Evolutionary conservation across 345 rosid genomes (phyloP).

Genomic region (Psidium friedrichsthalianum): DNA sequence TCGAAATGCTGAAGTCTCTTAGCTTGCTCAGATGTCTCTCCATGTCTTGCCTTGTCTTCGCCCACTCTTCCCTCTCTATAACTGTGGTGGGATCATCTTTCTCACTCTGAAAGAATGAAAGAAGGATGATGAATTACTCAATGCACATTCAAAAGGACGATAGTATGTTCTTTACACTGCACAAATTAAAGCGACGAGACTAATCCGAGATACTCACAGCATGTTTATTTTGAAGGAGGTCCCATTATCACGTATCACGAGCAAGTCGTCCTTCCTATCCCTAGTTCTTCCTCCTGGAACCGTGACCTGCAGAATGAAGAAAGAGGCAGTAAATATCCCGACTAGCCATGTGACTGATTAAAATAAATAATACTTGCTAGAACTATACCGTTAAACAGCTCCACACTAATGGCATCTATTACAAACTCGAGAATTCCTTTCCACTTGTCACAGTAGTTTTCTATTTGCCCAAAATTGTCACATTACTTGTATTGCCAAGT

Average conservation of each 20-base stretch:
- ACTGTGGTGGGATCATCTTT: slow-evolving; percentile 69
- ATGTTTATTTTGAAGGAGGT: slow-evolving; percentile 67
- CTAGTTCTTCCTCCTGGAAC: slow-evolving; percentile 73
- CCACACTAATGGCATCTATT: background rate
- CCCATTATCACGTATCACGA: slow-evolving; percentile 74
- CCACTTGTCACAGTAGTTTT: background rate
- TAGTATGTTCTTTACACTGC: background rate
- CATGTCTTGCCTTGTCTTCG: slow-evolving; percentile 60
- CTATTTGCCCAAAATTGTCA: background rate
- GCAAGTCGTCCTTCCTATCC: slow-evolving; percentile 77
- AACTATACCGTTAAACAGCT: background rate
- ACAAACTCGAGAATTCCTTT: background rate
- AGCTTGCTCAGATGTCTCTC: slow-evolving; percentile 88
- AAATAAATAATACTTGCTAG: background rate
- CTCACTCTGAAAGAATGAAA: slow-evolving; percentile 28
- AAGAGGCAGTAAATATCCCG: background rate
- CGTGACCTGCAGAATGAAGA: slow-evolving; percentile 47
- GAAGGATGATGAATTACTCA: background rate
- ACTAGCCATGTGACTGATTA: background rate
- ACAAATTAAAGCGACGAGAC: background rate
- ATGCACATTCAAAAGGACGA: background rate
- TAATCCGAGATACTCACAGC: slow-evolving; percentile 22
- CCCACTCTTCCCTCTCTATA: slow-evolving; percentile 87
- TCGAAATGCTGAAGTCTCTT: slow-evolving; percentile 67
- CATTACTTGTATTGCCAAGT: background rate